phyloP scores from a whole-genome alignment of 192 early-diverging fungal species.

The Mortierella hygrophila region DNA sequence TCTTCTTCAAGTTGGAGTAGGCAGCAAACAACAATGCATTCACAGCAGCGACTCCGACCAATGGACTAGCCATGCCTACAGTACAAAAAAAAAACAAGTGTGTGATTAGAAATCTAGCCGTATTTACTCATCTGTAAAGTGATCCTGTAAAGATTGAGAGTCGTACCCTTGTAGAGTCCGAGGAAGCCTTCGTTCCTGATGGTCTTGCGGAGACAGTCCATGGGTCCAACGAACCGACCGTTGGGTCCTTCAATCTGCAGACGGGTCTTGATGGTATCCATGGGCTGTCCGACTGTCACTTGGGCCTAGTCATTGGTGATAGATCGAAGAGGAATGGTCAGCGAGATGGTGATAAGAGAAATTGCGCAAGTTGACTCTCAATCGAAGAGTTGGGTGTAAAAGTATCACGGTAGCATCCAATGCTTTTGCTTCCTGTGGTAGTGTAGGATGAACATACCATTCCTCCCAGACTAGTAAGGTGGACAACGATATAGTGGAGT shows the following conservation, averaged over 20 bases:
- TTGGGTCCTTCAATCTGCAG: constrained; percentile 70
- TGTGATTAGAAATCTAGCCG: neutral
- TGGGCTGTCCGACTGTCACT: constrained; percentile 78
- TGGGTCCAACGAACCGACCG: constrained; percentile 74
- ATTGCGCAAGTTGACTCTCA: neutral
- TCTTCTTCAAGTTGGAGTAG: constrained; percentile 73
- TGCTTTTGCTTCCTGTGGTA: neutral
- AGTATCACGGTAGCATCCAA: neutral
- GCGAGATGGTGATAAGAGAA: neutral
- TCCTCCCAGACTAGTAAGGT: constrained; percentile 40
- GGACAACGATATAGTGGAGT: neutral
- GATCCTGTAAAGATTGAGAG: neutral
- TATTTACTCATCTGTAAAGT: neutral
- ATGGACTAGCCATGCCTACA: constrained; percentile 82
- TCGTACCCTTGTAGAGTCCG: constrained; percentile 82
- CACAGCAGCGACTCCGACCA: constrained; percentile 85
- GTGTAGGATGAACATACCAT: constrained; percentile 19
- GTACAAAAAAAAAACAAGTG: neutral
- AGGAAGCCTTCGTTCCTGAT: constrained; percentile 83
- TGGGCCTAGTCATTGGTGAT: constrained; percentile 46
- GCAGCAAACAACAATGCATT: constrained; percentile 90
- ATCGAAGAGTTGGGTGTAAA: neutral
- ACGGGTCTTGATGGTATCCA: constrained; percentile 91
- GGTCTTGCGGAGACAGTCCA: constrained; percentile 88
- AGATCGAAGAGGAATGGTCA: neutral